Evolutionary conservation across 306 rosid species (phyloP).

Genomic region (Cucumis melo): DNA sequence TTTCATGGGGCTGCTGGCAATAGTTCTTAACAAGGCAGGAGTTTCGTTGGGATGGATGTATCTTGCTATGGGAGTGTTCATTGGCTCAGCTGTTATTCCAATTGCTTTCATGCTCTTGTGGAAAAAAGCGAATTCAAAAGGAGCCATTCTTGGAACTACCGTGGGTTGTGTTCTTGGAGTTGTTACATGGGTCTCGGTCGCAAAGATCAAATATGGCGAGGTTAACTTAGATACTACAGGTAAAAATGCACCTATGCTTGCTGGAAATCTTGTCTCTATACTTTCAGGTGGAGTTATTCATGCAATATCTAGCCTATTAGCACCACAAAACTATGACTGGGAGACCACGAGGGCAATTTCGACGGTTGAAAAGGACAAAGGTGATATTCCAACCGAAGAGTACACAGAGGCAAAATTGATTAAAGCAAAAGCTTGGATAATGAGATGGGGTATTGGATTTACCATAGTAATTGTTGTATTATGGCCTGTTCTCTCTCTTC

Average conservation of each 20-base stretch:
- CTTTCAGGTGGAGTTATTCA: slow-evolving; percentile 62
- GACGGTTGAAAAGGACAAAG: slow-evolving; percentile 66
- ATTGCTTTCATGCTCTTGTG: slow-evolving; percentile 86
- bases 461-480: slow-evolving; percentile 54
- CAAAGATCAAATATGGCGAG: slow-evolving; percentile 49
- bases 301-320: slow-evolving; percentile 39
- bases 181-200: slow-evolving; percentile 59
- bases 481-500: slow-evolving; percentile 81
- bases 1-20: slow-evolving; percentile 76
- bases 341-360: slow-evolving; percentile 59
- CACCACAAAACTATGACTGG: slow-evolving; percentile 94
- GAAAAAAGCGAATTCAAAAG: slow-evolving; percentile 72
- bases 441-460: slow-evolving; percentile 81
- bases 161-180: slow-evolving; percentile 67
- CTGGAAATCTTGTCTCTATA: slow-evolving; percentile 77
- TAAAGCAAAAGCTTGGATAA: slow-evolving; percentile 62
- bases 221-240: slow-evolving; percentile 75
- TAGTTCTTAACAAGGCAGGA: slow-evolving; percentile 67
- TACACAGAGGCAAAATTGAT: slow-evolving; percentile 48
- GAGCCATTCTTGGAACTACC: slow-evolving; percentile 69
- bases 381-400: slow-evolving; percentile 56
- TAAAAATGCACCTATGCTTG: slow-evolving; percentile 87
- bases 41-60: slow-evolving; percentile 95
- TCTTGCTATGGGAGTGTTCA: slow-evolving; percentile 79
- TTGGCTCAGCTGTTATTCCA: slow-evolving; percentile 89